phyloP scores from a whole-genome alignment of 2,329 filamentous ascomycete genomes.

The Whalleya microplaca region DNA sequence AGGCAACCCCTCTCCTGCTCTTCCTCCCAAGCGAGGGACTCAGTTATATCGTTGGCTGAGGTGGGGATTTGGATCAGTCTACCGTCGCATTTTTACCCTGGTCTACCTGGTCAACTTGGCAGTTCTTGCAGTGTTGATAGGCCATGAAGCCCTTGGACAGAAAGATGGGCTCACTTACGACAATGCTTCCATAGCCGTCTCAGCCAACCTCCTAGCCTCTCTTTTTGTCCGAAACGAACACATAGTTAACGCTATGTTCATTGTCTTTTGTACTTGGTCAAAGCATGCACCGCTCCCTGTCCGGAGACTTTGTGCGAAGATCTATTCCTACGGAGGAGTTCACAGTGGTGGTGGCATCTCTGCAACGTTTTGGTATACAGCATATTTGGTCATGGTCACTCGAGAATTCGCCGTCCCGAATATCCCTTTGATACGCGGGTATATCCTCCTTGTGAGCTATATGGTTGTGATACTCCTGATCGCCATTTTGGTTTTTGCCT shows the following conservation, averaged over 20 bases:
- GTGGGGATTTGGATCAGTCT: slow-evolving; percentile 41
- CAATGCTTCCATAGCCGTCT: too few species aligned
- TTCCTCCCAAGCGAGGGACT: slow-evolving; percentile 30
- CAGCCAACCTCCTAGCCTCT: slow-evolving; percentile 44
- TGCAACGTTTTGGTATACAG: slow-evolving; percentile 50
- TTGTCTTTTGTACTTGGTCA: slow-evolving; percentile 46
- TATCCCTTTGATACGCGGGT: not conserved
- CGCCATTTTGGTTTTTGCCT: slow-evolving; percentile 52
- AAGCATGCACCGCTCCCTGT: slow-evolving; percentile 47
- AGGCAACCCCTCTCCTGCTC: not conserved
- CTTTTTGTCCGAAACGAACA: slow-evolving; percentile 52
- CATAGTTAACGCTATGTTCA: slow-evolving; percentile 51
- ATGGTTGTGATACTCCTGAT: slow-evolving; percentile 51
- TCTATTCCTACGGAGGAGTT: slow-evolving; percentile 58
- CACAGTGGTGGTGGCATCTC: slow-evolving; percentile 55
- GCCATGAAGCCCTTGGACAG: too few species aligned
- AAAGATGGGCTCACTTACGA: too few species aligned
- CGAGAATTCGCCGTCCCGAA: not conserved
- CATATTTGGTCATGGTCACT: slow-evolving; percentile 3
- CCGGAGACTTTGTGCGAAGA: slow-evolving; percentile 50
- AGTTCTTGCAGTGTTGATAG: slow-evolving; percentile 25
- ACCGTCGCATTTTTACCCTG: slow-evolving; percentile 46
- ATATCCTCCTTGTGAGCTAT: slow-evolving; percentile 44
- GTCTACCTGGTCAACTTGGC: slow-evolving; percentile 43
- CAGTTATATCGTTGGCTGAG: slow-evolving; percentile 31